These are phyloP conservation scores for Penicillium sp. DNA, from an alignment of 2,329 filamentous ascomycete species.

Conservation along the genomic window DNA sequence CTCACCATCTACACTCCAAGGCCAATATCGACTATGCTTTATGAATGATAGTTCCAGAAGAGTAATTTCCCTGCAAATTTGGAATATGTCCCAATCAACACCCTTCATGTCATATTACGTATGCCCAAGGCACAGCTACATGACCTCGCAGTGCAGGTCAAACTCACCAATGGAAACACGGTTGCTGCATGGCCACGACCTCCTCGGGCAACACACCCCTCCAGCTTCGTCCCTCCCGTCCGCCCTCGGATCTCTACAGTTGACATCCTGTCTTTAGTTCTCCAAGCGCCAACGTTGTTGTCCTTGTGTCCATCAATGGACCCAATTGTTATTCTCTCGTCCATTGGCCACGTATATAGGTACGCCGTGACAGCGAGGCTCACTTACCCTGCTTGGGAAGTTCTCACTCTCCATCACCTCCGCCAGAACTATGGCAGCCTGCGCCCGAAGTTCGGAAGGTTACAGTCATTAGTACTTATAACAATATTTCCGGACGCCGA, in stretches of 20 bases:
- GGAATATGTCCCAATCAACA: background rate
- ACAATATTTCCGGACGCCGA: background rate
- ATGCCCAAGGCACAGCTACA: background rate
- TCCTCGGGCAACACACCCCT: background rate
- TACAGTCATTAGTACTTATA: background rate
- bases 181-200: background rate
- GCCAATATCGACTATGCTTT: background rate
- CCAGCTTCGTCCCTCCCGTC: background rate
- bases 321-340: background rate
- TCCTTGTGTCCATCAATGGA: background rate
- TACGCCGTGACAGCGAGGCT: background rate
- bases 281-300: background rate
- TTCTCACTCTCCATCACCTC: background rate
- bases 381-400: background rate
- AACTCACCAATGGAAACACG: background rate
- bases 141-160: background rate
- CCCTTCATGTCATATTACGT: background rate
- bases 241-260: background rate
- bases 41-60: background rate
- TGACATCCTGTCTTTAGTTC: background rate
- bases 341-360: background rate
- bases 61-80: background rate
- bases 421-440: background rate
- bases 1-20: background rate
- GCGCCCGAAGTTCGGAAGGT: background rate